Evolutionary conservation across 352 stramenopile genomes (phyloP).

Genomic region (Phytophthora rubi): DNA sequence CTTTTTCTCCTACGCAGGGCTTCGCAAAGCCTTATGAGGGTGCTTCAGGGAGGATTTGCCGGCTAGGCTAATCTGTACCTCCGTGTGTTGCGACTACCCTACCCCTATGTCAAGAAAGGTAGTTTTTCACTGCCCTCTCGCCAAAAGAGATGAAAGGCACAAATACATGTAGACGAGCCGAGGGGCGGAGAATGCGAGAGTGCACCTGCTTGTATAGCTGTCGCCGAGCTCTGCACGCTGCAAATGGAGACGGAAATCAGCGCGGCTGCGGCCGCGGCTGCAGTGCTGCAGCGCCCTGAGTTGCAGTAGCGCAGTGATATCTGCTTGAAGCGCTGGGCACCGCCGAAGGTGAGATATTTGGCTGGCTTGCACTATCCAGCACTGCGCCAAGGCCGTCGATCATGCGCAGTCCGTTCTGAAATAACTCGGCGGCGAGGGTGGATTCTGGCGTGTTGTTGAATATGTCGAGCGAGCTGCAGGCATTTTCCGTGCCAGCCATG

Average conservation of each 20-base stretch:
- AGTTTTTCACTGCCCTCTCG: too few relatives aligned
- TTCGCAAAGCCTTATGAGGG: too few relatives aligned
- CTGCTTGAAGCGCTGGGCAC: neutral
- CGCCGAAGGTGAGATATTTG: constrained; percentile 23
- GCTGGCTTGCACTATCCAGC: constrained; percentile 16
- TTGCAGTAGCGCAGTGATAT: constrained; percentile 28
- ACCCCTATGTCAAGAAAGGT: too few relatives aligned
- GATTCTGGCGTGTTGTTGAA: constrained; percentile 27
- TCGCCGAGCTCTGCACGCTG: neutral
- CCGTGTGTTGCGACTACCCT: too few relatives aligned
- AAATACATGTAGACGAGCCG: constrained; percentile 20
- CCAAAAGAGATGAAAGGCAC: too few relatives aligned
- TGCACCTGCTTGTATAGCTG: neutral
- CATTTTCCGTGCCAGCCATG: neutral
- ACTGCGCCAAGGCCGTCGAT: constrained; percentile 4
- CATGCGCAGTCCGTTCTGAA: constrained; percentile 11
- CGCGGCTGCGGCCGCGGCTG: constrained; percentile 16
- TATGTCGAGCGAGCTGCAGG: neutral
- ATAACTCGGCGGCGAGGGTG: constrained; percentile 1
- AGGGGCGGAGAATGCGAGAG: neutral
- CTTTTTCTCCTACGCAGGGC: too few relatives aligned
- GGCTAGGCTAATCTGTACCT: too few relatives aligned
- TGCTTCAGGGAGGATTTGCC: too few relatives aligned
- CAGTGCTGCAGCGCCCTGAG: constrained; percentile 9
- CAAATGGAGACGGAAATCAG: constrained; percentile 20